phyloP scores from a whole-genome alignment of 192 early-diverging fungal species.

The Phycomyces blakesleeanus region DNA sequence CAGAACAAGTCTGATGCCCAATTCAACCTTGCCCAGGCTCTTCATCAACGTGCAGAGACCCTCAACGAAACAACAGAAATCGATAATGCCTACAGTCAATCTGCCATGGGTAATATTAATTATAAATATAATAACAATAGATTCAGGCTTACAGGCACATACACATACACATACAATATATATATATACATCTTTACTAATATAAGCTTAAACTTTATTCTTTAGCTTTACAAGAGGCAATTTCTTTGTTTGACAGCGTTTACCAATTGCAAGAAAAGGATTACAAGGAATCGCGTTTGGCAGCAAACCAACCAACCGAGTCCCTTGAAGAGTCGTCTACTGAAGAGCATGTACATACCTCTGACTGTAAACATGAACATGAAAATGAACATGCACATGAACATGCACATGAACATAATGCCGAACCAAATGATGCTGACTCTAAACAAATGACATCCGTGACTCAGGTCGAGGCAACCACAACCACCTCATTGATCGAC shows the following conservation, averaged over 20 bases:
- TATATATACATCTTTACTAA: neutral
- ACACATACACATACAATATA: neutral
- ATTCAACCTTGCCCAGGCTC: constrained; percentile 68
- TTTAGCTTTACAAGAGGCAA: constrained; percentile 46
- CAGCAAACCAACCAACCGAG: neutral
- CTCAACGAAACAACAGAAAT: constrained; percentile 46
- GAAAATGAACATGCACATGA: neutral
- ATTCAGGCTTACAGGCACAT: too few species aligned
- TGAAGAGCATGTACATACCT: neutral
- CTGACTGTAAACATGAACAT: neutral
- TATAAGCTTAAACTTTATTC: neutral
- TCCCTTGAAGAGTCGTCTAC: neutral
- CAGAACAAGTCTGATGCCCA: constrained; percentile 55
- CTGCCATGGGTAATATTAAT: constrained; percentile 34
- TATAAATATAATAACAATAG: too few species aligned
- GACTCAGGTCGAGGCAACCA: constrained; percentile 38
- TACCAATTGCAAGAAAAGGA: constrained; percentile 48
- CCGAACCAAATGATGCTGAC: constrained; percentile 3
- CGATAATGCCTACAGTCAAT: constrained; percentile 39
- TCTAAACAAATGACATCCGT: constrained; percentile 29
- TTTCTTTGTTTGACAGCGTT: constrained; percentile 43
- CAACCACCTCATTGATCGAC: constrained; percentile 44
- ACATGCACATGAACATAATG: neutral
- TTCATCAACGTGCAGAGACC: constrained; percentile 54
- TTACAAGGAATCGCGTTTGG: constrained; percentile 13